These are phyloP conservation scores for Pistacia atlantica DNA, from an alignment of 345 rosid species.

Conservation along the genomic window DNA sequence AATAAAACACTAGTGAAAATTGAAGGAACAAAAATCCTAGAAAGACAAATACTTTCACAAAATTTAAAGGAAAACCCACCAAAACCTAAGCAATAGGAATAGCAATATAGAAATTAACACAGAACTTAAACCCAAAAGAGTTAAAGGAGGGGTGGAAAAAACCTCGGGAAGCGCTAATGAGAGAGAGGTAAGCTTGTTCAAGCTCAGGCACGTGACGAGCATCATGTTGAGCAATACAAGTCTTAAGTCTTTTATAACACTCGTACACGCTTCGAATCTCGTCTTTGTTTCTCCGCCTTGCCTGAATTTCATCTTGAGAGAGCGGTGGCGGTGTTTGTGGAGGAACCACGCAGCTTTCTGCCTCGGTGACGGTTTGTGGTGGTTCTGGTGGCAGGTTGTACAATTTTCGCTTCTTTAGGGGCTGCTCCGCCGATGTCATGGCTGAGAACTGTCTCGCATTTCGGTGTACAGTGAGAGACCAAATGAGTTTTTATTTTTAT, in stretches of 20 bases:
- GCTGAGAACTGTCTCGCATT: conserved; percentile 17
- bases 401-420: conserved; percentile 86
- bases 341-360: conserved; percentile 30
- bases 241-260: conserved; percentile 69
- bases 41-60: background rate
- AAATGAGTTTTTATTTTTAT: background rate
- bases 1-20: background rate
- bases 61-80: background rate
- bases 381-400: conserved; percentile 50
- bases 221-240: conserved; percentile 64
- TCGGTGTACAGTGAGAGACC: background rate
- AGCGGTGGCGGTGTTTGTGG: conserved; percentile 65
- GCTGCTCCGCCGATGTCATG: conserved; percentile 83
- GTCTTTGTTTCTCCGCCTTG: conserved; percentile 70
- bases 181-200: conserved; percentile 76
- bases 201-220: conserved; percentile 51
- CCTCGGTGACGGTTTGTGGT: conserved; percentile 27
- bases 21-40: background rate
- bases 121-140: background rate
- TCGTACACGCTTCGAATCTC: conserved; percentile 86
- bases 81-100: background rate
- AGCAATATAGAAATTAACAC: background rate
- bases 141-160: background rate
- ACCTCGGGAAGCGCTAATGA: conserved; percentile 81
- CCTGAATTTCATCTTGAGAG: conserved; percentile 69